A percentile compares a stretch with the other conserved stretches of the same genome.
phyloP scores from a whole-genome alignment of 257 asterid genomes.

The Oldenlandia corymbosa region DNA sequence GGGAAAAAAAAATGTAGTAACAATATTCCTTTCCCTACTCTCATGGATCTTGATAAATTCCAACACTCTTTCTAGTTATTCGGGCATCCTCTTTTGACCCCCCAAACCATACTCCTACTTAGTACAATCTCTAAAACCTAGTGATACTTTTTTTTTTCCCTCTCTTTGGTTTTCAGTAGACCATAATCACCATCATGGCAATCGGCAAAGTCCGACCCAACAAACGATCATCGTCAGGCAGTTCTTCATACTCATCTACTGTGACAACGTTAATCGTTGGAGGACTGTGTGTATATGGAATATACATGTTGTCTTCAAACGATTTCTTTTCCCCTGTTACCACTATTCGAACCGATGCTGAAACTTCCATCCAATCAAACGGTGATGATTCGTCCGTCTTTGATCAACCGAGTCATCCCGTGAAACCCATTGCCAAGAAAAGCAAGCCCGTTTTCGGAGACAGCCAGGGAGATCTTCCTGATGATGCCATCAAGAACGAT shows the following conservation, averaged over 20 bases:
- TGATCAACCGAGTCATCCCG: constrained; percentile 11
- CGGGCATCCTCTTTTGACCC: constrained; percentile 18
- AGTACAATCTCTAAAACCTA: not conserved
- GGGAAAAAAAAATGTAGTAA: constrained; percentile 9
- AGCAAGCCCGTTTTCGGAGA: constrained; percentile 36
- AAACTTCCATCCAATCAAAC: constrained; percentile 6
- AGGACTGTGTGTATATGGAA: constrained; percentile 44
- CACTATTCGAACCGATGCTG: constrained; percentile 21
- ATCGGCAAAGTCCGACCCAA: constrained; percentile 36
- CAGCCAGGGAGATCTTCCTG: constrained; percentile 45
- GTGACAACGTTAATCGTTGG: constrained; percentile 43
- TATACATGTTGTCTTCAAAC: constrained; percentile 61
- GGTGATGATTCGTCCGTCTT: not conserved
- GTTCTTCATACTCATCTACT: constrained; percentile 45
- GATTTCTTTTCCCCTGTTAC: constrained; percentile 37
- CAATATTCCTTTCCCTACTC: constrained; percentile 66
- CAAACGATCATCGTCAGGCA: constrained; percentile 52
- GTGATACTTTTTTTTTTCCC: not conserved
- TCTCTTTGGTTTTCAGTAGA: not conserved
- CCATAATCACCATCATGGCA: constrained; percentile 22
- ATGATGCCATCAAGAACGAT: constrained; percentile 34
- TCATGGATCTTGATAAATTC: constrained; percentile 52
- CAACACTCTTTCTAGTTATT: constrained; percentile 9
- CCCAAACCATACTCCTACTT: constrained; percentile 10
- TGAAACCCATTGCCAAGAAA: constrained; percentile 13